Conservation (phyloP, 75 land plant species). For the Pinus albicaulis region DNA sequence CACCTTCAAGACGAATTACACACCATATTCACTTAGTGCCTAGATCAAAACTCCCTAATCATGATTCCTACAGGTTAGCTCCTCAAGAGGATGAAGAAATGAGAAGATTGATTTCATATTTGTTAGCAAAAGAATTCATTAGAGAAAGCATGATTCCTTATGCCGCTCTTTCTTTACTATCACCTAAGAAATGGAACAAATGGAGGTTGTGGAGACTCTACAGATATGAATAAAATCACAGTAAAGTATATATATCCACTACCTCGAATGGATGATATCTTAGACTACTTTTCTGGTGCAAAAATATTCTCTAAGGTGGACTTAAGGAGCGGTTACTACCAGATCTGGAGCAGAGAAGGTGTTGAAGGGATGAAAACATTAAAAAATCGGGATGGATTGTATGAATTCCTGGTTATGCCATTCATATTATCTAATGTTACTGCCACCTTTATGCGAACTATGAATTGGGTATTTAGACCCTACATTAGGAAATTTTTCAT, state of each 20-base stretch:
- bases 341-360: not conserved
- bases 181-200: not conserved
- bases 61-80: not conserved
- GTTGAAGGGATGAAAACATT: not conserved
- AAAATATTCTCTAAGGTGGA: not conserved
- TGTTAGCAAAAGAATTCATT: not conserved
- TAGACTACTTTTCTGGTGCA: not conserved
- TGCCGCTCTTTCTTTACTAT: not conserved
- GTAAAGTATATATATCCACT: not conserved
- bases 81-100: not conserved
- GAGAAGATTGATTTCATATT: not conserved
- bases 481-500: not conserved
- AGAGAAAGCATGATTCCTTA: not conserved
- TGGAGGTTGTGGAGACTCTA: not conserved
- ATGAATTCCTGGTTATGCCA: not conserved
- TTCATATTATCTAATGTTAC: not conserved
- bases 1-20: not conserved
- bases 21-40: not conserved
- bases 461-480: not conserved
- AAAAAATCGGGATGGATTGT: not conserved
- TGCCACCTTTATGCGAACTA: not conserved
- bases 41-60: not conserved
- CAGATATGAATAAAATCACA: not conserved
- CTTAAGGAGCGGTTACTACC: not conserved
- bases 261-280: not conserved